Evolutionary conservation across 805 yeast genomes (phyloP), one percentile per base, ranked within the genome.

Genomic region (Dipodascopsis uninucleata): DNA sequence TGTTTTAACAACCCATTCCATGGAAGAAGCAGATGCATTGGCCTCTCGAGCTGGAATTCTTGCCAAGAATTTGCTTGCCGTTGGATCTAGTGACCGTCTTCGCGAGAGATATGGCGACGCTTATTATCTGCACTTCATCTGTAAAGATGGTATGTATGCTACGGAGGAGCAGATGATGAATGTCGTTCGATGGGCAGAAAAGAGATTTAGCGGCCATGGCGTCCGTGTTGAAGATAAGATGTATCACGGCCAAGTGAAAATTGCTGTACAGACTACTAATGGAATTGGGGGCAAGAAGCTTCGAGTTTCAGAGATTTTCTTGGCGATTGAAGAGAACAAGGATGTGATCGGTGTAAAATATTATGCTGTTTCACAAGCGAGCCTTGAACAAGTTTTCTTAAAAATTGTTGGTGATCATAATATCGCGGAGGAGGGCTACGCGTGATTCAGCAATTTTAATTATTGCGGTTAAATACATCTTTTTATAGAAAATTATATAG

Each of bases 11-110:
- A 64, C 68, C 12, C 68, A 64, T 43, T 64, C 68, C 9, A 64
- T 64, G 68, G 68, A 64, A 42, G 68, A 64, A 36, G 68, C 68
- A 1, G 69, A 64, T 47, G 66, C 68, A 4, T 45, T 65, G 25
- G 62, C 65, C 23, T 42, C 59, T 18, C 51, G 68, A 12, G 68
- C 67, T 1, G 68, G 67, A 14, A 61, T 64, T 36, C 40, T 64
- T 35, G 61, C 68, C 14, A 48, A 51, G 41, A 43, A 51, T 33
- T 33, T 64, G 38, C 53, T 64, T 36, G 68, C 69, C 5, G 58
- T 64, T 23, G 68, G 69, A 2, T 47, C 62, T 1, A 55, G 60
- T 6, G 57, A 56, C 16, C 45, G 56, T 9, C 51, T 64, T 31
- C 54, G 64, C 8, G 52, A 56, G 16, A 40, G 49, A 23, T 55